These are phyloP conservation scores for Neofusicoccum parvum DNA, from an alignment of 2,329 filamentous ascomycete species.

Conservation along the genomic window DNA sequence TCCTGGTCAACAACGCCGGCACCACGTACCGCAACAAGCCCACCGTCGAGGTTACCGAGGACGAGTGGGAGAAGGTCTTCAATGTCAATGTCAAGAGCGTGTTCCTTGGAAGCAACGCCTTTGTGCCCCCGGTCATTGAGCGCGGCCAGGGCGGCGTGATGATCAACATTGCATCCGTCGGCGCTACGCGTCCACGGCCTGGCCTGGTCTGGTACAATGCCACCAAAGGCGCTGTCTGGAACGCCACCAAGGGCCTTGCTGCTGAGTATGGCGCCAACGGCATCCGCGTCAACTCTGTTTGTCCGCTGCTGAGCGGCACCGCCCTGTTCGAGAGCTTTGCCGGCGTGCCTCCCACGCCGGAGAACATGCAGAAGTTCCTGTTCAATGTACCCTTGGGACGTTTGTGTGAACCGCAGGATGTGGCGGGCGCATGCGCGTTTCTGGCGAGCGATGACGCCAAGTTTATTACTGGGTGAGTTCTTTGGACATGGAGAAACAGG, in stretches of 20 bases:
- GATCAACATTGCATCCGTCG: constrained; percentile 68
- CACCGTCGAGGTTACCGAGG: constrained; percentile 64
- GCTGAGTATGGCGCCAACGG: constrained; percentile 72
- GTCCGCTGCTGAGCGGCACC: constrained; percentile 68
- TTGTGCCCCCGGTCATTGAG: constrained; percentile 62
- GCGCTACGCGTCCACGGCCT: constrained; percentile 62
- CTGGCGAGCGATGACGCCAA: constrained; percentile 60
- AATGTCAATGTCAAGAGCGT: constrained; percentile 70
- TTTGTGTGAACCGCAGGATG: constrained; percentile 64
- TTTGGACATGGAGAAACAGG: constrained; percentile 44
- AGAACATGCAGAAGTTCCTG: constrained; percentile 55
- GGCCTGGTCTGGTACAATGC: constrained; percentile 72
- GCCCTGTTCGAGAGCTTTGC: constrained; percentile 63
- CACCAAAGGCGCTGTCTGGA: constrained; percentile 66
- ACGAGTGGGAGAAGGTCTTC: constrained; percentile 68
- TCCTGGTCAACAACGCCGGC: constrained; percentile 64
- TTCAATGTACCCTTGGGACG: constrained; percentile 60
- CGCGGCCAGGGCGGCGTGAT: constrained; percentile 61
- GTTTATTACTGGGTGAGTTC: constrained; percentile 58
- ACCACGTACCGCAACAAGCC: constrained; percentile 57
- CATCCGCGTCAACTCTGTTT: constrained; percentile 73
- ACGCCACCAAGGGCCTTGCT: constrained; percentile 67
- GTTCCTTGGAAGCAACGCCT: constrained; percentile 61
- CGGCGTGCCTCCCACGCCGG: constrained; percentile 60
- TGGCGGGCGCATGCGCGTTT: constrained; percentile 60